Conservation (phyloP, 2,329 filamentous ascomycete species). For the Ampelomyces quisqualis region DNA sequence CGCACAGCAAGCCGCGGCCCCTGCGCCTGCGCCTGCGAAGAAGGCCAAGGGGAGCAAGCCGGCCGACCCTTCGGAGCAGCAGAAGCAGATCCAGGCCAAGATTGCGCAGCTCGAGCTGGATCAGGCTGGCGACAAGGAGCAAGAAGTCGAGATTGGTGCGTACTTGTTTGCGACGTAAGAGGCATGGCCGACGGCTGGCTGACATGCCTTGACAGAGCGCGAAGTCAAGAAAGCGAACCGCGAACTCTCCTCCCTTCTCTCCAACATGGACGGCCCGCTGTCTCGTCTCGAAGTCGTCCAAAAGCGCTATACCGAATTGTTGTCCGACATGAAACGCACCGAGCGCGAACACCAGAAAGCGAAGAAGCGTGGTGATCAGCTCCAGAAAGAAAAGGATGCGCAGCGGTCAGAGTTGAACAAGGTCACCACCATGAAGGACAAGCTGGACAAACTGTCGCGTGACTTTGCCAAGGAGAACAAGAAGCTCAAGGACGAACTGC, state of each 20-base stretch:
- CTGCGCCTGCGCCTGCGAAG: slow-evolving; percentile 61
- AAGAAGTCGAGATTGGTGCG: slow-evolving; percentile 90
- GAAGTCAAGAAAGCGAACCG: slow-evolving; percentile 93
- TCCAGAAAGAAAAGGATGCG: slow-evolving; percentile 96
- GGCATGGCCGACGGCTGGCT: slow-evolving; percentile 26
- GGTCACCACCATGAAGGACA: slow-evolving; percentile 88
- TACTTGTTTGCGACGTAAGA: slow-evolving; percentile 15
- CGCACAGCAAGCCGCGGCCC: slow-evolving; percentile 51
- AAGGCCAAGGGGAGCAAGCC: slow-evolving; percentile 84
- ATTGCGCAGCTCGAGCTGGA: slow-evolving; percentile 95
- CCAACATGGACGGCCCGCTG: slow-evolving; percentile 85
- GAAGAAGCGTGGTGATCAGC: slow-evolving; percentile 88
- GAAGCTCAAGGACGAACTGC: slow-evolving; percentile 90
- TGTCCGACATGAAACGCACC: slow-evolving; percentile 92
- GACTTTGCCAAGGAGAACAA: slow-evolving; percentile 97
- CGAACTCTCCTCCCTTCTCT: slow-evolving; percentile 81
- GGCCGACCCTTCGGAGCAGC: slow-evolving; percentile 82
- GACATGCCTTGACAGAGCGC: slow-evolving; percentile 63
- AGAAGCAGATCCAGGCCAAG: slow-evolving; percentile 86
- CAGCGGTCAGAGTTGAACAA: slow-evolving; percentile 86
- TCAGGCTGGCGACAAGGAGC: slow-evolving; percentile 88
- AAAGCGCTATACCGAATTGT: slow-evolving; percentile 85
- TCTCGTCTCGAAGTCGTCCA: slow-evolving; percentile 89
- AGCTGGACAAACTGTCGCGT: slow-evolving; percentile 91
- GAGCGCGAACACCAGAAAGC: slow-evolving; percentile 94